Evolutionary conservation across 306 rosid genomes (phyloP).

Genomic region (Quillaja saponaria): DNA sequence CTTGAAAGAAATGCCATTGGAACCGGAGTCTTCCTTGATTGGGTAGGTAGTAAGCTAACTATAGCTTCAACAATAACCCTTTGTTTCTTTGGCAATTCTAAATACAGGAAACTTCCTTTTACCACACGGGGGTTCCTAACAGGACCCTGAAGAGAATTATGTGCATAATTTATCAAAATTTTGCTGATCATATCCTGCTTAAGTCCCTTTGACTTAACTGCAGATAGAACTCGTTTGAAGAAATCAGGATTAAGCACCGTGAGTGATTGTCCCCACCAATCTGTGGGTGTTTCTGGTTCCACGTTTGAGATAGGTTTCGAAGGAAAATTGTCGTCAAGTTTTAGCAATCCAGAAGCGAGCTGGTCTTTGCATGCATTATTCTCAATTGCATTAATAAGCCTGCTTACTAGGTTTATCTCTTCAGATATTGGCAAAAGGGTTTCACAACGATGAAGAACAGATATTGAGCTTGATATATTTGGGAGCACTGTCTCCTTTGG

Average conservation of each 20-base stretch:
- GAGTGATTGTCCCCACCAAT: constrained; percentile 96
- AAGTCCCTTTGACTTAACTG: constrained; percentile 85
- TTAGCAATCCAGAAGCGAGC: constrained; percentile 76
- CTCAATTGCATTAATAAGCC: constrained; percentile 82
- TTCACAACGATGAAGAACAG: constrained; percentile 87
- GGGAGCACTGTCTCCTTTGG: constrained; percentile 70
- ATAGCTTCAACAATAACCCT: constrained; percentile 85
- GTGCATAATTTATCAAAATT: constrained; percentile 82
- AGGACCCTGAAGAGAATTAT: constrained; percentile 79
- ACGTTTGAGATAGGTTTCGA: constrained; percentile 45
- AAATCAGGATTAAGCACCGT: constrained; percentile 67
- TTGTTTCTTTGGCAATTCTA: constrained; percentile 80
- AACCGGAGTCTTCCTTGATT: constrained; percentile 84
- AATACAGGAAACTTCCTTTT: constrained; percentile 62
- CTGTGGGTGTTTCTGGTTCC: constrained; percentile 84
- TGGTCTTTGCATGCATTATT: constrained; percentile 93
- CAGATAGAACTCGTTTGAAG: constrained; percentile 75
- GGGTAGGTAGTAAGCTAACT: constrained; percentile 74
- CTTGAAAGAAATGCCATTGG: constrained; percentile 97
- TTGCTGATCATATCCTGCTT: constrained; percentile 91
- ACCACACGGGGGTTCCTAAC: constrained; percentile 56
- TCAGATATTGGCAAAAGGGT: constrained; percentile 74
- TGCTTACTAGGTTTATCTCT: constrained; percentile 67
- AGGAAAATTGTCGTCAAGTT: constrained; percentile 79
- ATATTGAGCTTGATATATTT: constrained; percentile 65